Conservation (phyloP, 2,329 filamentous ascomycete genomes). For the Tolypocladium paradoxum region DNA sequence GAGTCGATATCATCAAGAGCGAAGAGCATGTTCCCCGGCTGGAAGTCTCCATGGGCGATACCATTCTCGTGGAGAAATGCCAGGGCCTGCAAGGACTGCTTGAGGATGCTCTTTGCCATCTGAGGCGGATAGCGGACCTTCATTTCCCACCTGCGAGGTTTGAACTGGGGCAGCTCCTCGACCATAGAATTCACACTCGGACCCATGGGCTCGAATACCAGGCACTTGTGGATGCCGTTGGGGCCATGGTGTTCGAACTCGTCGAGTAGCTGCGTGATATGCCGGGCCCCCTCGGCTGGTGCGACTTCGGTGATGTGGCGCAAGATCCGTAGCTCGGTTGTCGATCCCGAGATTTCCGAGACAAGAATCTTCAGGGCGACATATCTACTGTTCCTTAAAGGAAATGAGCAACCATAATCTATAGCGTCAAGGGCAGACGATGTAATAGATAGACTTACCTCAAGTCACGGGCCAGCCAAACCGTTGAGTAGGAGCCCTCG, state of each 20-base stretch:
- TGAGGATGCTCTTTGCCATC: conserved; percentile 29
- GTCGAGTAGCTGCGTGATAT: conserved; percentile 20
- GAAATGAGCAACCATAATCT: not conserved
- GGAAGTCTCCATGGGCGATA: conserved; percentile 29
- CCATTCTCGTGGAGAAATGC: conserved; percentile 25
- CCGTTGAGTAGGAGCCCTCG: conserved; percentile 32
- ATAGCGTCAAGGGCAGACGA: not conserved
- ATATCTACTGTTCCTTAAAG: conserved; percentile 11
- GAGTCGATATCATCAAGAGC: conserved; percentile 16
- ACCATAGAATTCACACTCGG: conserved; percentile 26
- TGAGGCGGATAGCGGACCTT: conserved; percentile 24
- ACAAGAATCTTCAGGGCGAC: conserved; percentile 15
- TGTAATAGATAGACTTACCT: conserved; percentile 8
- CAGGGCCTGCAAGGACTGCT: conserved; percentile 25
- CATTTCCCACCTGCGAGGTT: conserved; percentile 11
- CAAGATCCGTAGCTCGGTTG: conserved; percentile 10
- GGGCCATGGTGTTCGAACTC: conserved; percentile 19
- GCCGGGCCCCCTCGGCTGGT: conserved; percentile 8
- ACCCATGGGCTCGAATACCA: conserved; percentile 20
- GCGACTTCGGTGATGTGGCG: conserved; percentile 8
- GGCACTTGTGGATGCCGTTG: conserved; percentile 19
- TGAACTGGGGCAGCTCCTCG: conserved; percentile 21
- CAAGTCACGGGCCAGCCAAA: conserved; percentile 30
- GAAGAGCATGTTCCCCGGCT: conserved; percentile 27
- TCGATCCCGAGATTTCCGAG: conserved; percentile 6